Evolutionary conservation across 176 grass and related monocot genomes (phyloP).

Genomic region (Canna indica): DNA sequence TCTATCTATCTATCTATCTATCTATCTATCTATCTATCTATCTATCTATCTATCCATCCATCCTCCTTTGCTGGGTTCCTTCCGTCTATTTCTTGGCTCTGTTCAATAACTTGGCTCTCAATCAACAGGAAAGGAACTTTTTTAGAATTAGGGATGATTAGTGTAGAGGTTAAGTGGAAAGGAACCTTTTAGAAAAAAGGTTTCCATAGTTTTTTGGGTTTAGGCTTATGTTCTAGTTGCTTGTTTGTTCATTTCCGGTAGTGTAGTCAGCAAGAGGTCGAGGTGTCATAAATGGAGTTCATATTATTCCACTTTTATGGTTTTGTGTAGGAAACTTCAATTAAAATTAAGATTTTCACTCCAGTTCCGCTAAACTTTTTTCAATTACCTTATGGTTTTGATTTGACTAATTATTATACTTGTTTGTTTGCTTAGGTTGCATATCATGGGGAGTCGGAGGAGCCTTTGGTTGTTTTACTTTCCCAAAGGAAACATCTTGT

Average conservation of each 20-base stretch:
- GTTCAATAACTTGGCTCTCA: no score
- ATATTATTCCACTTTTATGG: neutral
- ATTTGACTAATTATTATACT: neutral
- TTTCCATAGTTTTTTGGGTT: no score
- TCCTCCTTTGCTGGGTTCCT: no score
- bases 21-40: no score
- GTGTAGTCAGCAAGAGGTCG: neutral
- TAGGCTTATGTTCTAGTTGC: neutral
- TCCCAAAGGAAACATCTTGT: neutral
- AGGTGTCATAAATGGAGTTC: neutral
- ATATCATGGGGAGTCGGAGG: neutral
- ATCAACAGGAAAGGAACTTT: no score
- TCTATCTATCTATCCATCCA: no score
- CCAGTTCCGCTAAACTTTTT: neutral
- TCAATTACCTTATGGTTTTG: no score
- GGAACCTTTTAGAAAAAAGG: no score
- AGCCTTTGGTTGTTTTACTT: neutral
- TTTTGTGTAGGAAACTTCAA: neutral
- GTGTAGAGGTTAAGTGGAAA: no score
- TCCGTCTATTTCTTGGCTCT: no score
- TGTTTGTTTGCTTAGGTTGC: neutral
- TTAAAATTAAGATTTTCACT: neutral
- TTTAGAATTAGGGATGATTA: no score
- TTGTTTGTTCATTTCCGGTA: neutral
- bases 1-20: no score